Percentiles rank a stretch among this genome's conserved stretches.
These are phyloP conservation scores for Tricholoma terreum DNA, from an alignment of 768 basidiomycete species.

Conservation along the genomic window DNA sequence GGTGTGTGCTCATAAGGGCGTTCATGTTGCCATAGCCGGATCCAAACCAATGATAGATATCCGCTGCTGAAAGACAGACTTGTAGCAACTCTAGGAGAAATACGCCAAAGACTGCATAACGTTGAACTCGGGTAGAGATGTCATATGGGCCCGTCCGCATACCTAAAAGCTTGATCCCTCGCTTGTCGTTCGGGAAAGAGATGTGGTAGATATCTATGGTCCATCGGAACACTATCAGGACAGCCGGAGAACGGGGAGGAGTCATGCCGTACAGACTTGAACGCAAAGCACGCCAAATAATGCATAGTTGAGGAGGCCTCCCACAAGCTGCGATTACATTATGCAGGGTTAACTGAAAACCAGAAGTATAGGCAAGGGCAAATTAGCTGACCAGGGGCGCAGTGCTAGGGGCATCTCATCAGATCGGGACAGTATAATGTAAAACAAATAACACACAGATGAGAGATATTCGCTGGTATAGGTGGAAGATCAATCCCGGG, in stretches of 20 bases:
- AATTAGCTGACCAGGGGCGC: background rate
- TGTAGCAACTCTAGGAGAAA: constrained; percentile 24
- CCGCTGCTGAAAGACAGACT: constrained; percentile 19
- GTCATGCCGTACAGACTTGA: constrained; percentile 21
- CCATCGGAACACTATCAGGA: background rate
- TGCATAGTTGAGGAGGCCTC: constrained; percentile 20
- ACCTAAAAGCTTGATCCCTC: constrained; percentile 18
- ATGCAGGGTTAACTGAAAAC: background rate
- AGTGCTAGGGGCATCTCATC: background rate
- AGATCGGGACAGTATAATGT: background rate
- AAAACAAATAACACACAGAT: background rate
- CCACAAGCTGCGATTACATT: constrained; percentile 4
- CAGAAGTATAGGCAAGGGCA: background rate
- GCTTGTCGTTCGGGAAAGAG: constrained; percentile 19
- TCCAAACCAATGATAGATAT: constrained; percentile 26
- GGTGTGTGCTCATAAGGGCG: constrained; percentile 16
- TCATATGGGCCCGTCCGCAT: background rate
- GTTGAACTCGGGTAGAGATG: background rate
- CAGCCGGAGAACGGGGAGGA: background rate
- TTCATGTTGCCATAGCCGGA: constrained; percentile 26
- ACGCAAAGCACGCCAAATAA: constrained; percentile 25
- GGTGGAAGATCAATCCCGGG: background rate
- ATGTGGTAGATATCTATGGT: constrained; percentile 16
- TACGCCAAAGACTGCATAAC: constrained; percentile 19
- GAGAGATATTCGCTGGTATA: background rate